phyloP scores from a whole-genome alignment of 192 early-diverging fungal genomes.

The Backusella tarrabulga region DNA sequence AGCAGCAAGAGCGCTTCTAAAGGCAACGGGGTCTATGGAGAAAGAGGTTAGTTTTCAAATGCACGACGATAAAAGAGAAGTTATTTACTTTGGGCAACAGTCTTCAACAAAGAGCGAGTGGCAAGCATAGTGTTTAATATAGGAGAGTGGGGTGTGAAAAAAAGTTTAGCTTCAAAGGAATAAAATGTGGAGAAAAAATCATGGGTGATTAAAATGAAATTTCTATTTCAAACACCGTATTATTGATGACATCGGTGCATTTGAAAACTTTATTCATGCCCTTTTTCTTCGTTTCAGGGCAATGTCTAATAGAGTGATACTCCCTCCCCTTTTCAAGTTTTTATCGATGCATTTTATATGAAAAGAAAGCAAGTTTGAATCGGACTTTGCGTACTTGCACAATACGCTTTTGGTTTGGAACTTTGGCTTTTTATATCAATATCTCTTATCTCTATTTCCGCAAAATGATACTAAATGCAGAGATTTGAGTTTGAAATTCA shows the following conservation, averaged over 20 bases:
- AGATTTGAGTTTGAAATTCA: background rate
- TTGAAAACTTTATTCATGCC: background rate
- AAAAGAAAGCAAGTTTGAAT: background rate
- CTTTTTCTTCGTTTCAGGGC: background rate
- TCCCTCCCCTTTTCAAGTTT: no score
- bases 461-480: background rate
- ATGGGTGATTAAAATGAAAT: constrained; percentile 2
- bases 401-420: background rate
- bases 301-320: no score
- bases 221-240: background rate
- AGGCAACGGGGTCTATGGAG: constrained; percentile 4
- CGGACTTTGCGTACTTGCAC: background rate
- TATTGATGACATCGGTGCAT: background rate
- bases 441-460: background rate
- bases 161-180: background rate
- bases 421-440: background rate
- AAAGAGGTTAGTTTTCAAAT: background rate
- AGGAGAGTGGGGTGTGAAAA: background rate
- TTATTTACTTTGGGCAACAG: constrained; percentile 14
- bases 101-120: constrained; percentile 14
- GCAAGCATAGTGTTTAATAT: constrained; percentile 5
- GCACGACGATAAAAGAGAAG: background rate
- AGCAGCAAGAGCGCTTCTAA: constrained; percentile 3
- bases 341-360: no score
- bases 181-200: constrained; percentile 8